These are phyloP conservation scores for Ploettnerulaceae sp. DNA, from an alignment of 2,329 filamentous ascomycete genomes.

Conservation along the genomic window DNA sequence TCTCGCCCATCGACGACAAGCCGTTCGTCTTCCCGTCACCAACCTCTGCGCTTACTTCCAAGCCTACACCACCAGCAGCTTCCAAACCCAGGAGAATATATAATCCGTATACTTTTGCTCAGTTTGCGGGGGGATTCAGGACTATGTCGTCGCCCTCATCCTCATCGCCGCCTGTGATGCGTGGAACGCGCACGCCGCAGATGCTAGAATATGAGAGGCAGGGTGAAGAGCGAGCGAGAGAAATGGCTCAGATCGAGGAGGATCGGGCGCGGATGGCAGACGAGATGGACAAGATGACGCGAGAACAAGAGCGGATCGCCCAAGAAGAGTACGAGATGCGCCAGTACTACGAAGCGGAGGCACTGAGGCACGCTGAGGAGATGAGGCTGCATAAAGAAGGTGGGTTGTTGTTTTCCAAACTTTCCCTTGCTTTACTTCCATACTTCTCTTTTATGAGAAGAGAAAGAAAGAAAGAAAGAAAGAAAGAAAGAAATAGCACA, in stretches of 20 bases:
- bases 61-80: not conserved
- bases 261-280: conserved; percentile 28
- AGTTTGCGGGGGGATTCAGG: not conserved
- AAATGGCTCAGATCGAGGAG: conserved; percentile 29
- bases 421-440: not conserved
- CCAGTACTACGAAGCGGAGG: conserved; percentile 33
- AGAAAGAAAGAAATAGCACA: not conserved
- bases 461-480: not conserved
- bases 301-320: conserved; percentile 30
- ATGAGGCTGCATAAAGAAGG: conserved; percentile 30
- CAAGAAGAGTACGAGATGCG: conserved; percentile 34
- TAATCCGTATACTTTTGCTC: not conserved
- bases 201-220: conserved; percentile 33
- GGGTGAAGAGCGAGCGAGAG: conserved; percentile 28
- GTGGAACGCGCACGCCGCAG: conserved; percentile 31
- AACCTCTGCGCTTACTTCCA: not conserved
- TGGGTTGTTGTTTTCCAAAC: conserved; percentile 1
- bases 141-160: conserved; percentile 1
- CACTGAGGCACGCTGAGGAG: conserved; percentile 31
- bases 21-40: not conserved
- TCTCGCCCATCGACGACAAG: not conserved
- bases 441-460: not conserved
- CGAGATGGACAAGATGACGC: conserved; percentile 21
- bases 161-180: not conserved
- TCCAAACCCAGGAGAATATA: not conserved